phyloP scores from a whole-genome alignment of 163 green algal genomes.

The Chloroidium sp. region DNA sequence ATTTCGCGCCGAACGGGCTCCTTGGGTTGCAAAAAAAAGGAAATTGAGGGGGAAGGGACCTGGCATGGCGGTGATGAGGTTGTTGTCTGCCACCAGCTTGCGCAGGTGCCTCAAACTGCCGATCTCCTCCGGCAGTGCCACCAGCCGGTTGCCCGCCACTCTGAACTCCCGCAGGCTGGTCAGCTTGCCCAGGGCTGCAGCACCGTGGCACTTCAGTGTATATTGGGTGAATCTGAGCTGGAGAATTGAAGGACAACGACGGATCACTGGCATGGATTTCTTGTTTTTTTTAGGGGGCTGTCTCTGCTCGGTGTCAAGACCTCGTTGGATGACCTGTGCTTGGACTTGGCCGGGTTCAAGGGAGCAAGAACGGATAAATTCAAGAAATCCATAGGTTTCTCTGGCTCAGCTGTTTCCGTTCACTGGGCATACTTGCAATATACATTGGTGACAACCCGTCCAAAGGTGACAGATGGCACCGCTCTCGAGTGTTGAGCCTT shows the following conservation, averaged over 20 bases:
- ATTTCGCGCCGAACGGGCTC: too few relatives aligned
- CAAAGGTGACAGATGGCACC: not conserved
- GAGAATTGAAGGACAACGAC: not conserved
- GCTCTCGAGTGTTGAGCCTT: not conserved
- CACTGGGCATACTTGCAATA: not conserved
- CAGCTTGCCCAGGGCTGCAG: conserved; percentile 29
- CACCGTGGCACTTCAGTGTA: not conserved
- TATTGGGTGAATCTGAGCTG: not conserved
- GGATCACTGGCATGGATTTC: not conserved
- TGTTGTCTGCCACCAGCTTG: conserved; percentile 56
- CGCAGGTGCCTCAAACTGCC: conserved; percentile 34
- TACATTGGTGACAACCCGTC: not conserved
- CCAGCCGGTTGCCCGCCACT: conserved; percentile 72
- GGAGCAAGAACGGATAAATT: not conserved
- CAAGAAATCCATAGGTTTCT: not conserved
- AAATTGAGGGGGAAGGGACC: conserved; percentile 12
- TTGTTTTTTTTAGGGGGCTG: too few relatives aligned
- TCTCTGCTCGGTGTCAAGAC: not conserved
- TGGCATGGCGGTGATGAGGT: conserved; percentile 55
- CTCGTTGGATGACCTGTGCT: not conserved
- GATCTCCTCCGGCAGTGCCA: conserved; percentile 52
- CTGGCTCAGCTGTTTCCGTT: not conserved
- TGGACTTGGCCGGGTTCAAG: not conserved
- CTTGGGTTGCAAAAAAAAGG: too few relatives aligned
- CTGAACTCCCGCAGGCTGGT: conserved; percentile 55